Conservation (phyloP, 768 basidiomycete species). For the Rhizopogon sp. region DNA sequence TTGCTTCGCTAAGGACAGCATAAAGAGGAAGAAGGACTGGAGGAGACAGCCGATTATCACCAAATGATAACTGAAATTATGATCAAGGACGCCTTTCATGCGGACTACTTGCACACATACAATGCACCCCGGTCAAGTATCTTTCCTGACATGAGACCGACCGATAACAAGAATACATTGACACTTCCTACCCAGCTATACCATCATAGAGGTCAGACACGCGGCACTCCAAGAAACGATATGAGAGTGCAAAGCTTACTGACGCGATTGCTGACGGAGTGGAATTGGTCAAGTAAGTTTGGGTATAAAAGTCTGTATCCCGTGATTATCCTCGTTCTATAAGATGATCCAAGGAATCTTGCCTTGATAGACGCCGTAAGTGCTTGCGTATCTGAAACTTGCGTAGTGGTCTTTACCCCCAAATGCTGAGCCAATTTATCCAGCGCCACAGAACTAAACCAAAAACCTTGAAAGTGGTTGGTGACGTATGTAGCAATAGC, state of each 20-base stretch:
- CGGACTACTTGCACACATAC: constrained; percentile 19
- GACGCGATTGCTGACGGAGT: constrained; percentile 34
- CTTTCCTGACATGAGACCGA: constrained; percentile 45
- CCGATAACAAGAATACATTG: constrained; percentile 39
- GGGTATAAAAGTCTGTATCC: constrained; percentile 33
- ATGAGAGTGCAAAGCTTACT: constrained; percentile 2
- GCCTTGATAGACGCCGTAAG: constrained; percentile 40
- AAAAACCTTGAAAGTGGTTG: constrained; percentile 21
- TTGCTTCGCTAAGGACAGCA: constrained; percentile 38
- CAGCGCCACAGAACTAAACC: constrained; percentile 32
- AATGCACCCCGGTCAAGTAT: constrained; percentile 50
- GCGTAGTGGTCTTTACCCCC: background rate
- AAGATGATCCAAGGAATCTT: background rate
- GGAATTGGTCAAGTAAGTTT: constrained; percentile 28
- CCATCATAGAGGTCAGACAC: background rate
- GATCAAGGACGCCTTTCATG: background rate
- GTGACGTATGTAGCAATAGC: background rate
- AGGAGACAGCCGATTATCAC: constrained; percentile 40
- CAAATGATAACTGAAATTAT: constrained; percentile 31
- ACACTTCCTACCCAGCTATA: constrained; percentile 43
- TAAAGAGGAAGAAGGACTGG: constrained; percentile 36
- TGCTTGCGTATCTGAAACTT: constrained; percentile 25
- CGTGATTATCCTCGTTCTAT: background rate
- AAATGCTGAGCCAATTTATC: constrained; percentile 12
- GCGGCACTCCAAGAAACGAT: background rate